A percentile compares a stretch with the other conserved stretches of the same genome.
These are phyloP conservation scores for Conringia planisiliqua DNA, from an alignment of 345 rosid genomes.

Conservation along the genomic window DNA sequence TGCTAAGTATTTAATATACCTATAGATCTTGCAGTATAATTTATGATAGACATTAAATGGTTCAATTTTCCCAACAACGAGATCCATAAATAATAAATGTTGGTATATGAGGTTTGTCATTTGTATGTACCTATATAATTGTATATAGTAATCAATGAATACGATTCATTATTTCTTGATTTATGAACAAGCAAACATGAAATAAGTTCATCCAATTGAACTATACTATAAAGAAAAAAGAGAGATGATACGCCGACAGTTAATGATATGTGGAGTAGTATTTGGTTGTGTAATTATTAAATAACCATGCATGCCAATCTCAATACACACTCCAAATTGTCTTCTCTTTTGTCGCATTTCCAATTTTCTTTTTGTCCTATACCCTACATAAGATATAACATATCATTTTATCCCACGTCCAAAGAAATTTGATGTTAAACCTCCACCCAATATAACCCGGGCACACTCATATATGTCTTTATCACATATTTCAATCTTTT, in stretches of 20 bases:
- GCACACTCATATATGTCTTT: background rate
- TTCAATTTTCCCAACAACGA: constrained; percentile 16
- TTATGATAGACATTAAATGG: constrained; percentile 21
- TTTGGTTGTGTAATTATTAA: constrained; percentile 19
- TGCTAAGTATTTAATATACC: background rate
- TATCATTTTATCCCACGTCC: constrained; percentile 20
- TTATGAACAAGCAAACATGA: constrained; percentile 26
- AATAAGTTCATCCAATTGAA: background rate
- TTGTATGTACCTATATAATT: background rate
- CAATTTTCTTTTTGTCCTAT: constrained; percentile 18
- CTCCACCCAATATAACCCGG: background rate
- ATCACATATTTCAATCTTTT: background rate
- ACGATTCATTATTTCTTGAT: background rate
- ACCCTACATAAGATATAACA: constrained; percentile 28
- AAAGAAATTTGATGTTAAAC: constrained; percentile 2
- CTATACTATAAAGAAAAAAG: background rate
- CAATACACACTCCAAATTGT: constrained; percentile 22
- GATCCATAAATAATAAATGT: constrained; percentile 25
- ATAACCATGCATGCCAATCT: constrained; percentile 31
- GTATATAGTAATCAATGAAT: constrained; percentile 16
- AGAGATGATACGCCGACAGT: constrained; percentile 23
- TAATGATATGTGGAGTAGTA: background rate
- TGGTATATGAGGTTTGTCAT: background rate
- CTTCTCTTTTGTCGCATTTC: constrained; percentile 14
- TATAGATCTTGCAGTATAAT: constrained; percentile 12